Evolutionary conservation across 306 rosid genomes (phyloP), one percentile per base, ranked within the genome.

Genomic region (Acacia melanoxylon): DNA sequence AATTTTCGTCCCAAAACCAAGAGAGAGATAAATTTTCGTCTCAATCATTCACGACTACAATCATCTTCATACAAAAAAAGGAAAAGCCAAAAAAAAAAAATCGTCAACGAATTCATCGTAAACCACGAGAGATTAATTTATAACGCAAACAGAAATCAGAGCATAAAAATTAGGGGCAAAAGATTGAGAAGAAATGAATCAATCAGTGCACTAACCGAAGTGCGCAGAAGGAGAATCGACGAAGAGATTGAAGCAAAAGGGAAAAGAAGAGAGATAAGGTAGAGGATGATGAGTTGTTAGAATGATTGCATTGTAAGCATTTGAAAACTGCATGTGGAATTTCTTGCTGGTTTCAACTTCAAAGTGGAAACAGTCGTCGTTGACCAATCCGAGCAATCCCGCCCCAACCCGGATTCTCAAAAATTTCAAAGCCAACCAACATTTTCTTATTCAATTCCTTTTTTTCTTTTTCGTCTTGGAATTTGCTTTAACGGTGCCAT

Each of bases 181-280:
- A 35, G 20, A 73, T 11, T 37, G n/a, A 76, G 81, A 73, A 73
- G 27, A 20, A 62, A 77, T 3, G 76, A 48, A 48, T 22, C 35
- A 71, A 37, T 59, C 42, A 56, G 33, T 25, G 83, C 29, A 82
- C 83, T 58, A 80, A 90, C 89, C 89, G 84, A 88, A 80, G 74
- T 13, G n/a, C 33, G 67, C 12, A 79, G 76, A 44, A 49, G 51
- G 49, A 20, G 49, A 40, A 41, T 20, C 31, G 10, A 40, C 25
- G 46, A 46, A 46, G 71, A 52, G 71, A 73, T 15, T 41, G 80
- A 40, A 78, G 82, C 37, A 63, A 80, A 74, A 75, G 7, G 46
- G 72, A 82, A 80, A 45, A 27, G 31, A 20, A 74, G 72, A 81
- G 24, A 58, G 19, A 14, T 13, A 51, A 44, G 63, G 45, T 7